Conservation (phyloP, 2,329 filamentous ascomycete genomes). For the Elsinoe batatas region DNA sequence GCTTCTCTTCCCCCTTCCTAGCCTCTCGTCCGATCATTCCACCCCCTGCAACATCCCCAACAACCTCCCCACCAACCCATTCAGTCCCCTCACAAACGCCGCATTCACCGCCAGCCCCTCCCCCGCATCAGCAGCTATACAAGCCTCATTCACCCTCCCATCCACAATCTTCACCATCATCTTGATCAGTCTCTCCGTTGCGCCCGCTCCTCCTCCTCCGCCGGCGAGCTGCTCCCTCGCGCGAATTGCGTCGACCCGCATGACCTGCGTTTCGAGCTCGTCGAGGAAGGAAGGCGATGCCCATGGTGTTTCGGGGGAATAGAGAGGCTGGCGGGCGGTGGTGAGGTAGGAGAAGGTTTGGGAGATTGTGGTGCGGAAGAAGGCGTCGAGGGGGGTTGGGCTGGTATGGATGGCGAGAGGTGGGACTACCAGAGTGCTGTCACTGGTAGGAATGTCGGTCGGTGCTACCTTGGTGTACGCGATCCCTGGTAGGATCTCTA, state of each 20-base stretch:
- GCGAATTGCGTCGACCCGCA: background rate
- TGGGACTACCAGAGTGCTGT: no score
- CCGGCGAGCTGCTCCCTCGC: background rate
- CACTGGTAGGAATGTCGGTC: background rate
- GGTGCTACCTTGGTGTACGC: background rate
- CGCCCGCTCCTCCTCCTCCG: background rate
- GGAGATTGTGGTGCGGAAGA: background rate
- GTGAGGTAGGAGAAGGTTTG: background rate
- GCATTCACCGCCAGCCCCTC: background rate
- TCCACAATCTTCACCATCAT: background rate
- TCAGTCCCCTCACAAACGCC: background rate
- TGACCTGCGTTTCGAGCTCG: background rate
- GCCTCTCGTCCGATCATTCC: no score
- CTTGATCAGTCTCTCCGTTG: background rate
- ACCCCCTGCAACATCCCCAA: background rate
- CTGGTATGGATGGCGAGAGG: background rate
- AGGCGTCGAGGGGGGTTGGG: background rate
- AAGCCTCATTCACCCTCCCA: background rate
- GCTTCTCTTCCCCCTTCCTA: no score
- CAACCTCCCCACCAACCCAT: background rate
- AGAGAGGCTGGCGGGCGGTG: background rate
- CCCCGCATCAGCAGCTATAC: background rate
- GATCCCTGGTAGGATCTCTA: no score
- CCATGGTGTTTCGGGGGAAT: background rate
- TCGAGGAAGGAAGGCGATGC: background rate